Evolutionary conservation across 1,139 yeast genomes (phyloP), one percentile per base, ranked within the genome.

Genomic region (Suhomyces terraborum): DNA sequence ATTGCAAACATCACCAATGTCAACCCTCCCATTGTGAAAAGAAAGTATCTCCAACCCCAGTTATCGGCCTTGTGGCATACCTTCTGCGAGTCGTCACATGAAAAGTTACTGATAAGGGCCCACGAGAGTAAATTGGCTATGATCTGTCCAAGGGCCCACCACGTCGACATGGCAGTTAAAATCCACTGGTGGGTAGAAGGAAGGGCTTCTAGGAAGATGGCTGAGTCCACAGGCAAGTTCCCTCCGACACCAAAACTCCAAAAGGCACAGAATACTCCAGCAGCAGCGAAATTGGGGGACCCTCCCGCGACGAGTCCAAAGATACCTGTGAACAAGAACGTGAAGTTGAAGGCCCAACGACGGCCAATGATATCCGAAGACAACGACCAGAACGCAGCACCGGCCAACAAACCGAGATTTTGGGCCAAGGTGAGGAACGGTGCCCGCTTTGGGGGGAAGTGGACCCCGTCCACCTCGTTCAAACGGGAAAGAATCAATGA

Each of bases 201-300:
- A 16, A 71, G 54, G 3, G 73, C 69, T 45, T 71, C 77, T 35
- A 70, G 50, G 47, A 70, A 69, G n/a, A 70, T 61, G 3, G 76
- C 74, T 20, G 71, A 65, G 46, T 70, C 76, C 4, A 71, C 74
- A 0, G 75, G 75, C 31, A 69, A 56, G 43, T 69, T 69, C 1
- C 77, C 77, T 2, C 76, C 76, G 5, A 70, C 76, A 0, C 77
- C 76, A 51, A 69, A 64, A 45, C 72, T 64, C 75, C 75, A 70
- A 14, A 70, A 57, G 0, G 74, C 59, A 21, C 54, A 64, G 50
- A 69, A 69, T 0, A 61, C 58, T 2, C 73, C 74, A 8, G 67
- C 47, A 16, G 73, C 68, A 4, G 66, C 73, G 53, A 70, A 70
- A 42, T 63, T 69, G 6, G 75, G 75, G 9, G 69, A 54, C 0